A percentile compares a stretch with the other conserved stretches of the same genome.
Conservation (phyloP, 2,329 filamentous ascomycete genomes). For the Stemphylium vesicarium region DNA sequence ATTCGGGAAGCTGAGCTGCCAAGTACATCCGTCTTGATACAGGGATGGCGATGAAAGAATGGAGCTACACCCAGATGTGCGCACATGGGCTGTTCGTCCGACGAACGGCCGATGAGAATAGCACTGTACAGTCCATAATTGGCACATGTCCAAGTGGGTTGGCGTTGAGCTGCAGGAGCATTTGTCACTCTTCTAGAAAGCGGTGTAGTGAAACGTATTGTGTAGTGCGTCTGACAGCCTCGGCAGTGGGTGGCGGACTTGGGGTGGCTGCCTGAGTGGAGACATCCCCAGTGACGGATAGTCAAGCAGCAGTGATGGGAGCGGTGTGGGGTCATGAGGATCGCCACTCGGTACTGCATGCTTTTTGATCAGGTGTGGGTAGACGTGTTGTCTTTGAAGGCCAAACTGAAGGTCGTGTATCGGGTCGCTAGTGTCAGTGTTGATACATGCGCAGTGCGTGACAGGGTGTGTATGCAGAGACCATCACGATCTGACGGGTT, state of each 20-base stretch:
- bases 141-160: not conserved
- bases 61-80: too few species aligned
- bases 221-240: not conserved
- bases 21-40: too few species aligned
- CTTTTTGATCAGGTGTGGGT: slow-evolving; percentile 1
- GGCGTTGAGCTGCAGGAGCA: not conserved
- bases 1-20: too few species aligned
- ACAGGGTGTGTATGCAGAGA: not conserved
- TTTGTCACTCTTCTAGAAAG: slow-evolving; percentile 9
- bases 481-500: not conserved
- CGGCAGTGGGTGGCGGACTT: not conserved
- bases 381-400: not conserved
- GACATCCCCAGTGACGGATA: not conserved
- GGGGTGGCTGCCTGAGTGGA: not conserved
- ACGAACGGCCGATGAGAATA: not conserved
- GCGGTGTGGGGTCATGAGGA: not conserved
- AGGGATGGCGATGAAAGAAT: too few species aligned
- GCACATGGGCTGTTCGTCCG: too few species aligned
- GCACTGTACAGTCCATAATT: not conserved
- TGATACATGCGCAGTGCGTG: not conserved
- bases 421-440: not conserved
- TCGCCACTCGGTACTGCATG: not conserved
- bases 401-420: not conserved
- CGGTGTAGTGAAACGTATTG: not conserved
- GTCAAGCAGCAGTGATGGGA: not conserved